Percentiles rank a stretch among this genome's conserved stretches.
Evolutionary conservation across 2,329 filamentous ascomycete genomes (phyloP).

Genomic region (Graphiopsis chlorocephala): DNA sequence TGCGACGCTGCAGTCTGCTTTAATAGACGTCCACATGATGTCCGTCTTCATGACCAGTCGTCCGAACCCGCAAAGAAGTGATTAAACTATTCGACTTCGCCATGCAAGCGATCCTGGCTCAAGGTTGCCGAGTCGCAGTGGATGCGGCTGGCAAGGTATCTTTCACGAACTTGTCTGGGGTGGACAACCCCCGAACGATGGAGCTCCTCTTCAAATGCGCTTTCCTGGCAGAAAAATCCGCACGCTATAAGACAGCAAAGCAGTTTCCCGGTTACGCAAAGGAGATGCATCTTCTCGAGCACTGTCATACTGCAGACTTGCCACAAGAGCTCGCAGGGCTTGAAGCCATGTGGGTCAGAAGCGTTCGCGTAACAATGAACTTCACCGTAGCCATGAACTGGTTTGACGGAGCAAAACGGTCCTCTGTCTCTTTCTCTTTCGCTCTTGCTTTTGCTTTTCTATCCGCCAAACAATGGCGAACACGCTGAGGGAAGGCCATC

Average conservation of each 20-base stretch:
- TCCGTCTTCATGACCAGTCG: neutral
- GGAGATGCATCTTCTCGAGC: neutral
- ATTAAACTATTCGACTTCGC: neutral
- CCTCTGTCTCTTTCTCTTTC: neutral
- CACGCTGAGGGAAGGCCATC: neutral
- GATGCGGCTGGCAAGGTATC: neutral
- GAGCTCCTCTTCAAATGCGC: neutral
- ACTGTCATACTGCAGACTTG: neutral
- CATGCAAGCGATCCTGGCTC: neutral
- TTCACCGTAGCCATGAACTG: neutral
- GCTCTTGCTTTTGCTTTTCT: neutral
- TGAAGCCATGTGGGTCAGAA: neutral
- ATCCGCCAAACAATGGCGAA: neutral
- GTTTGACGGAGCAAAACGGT: neutral
- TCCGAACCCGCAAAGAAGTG: neutral
- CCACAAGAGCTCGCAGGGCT: neutral
- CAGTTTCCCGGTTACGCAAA: neutral
- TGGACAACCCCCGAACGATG: neutral
- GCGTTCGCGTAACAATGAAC: no score
- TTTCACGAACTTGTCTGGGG: neutral
- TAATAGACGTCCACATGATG: neutral
- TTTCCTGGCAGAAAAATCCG: neutral
- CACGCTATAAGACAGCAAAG: neutral
- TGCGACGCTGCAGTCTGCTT: neutral
- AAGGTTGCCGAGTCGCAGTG: neutral